These are phyloP conservation scores for Sporothrix luriei DNA, from an alignment of 2,329 filamentous ascomycete species.

Conservation along the genomic window DNA sequence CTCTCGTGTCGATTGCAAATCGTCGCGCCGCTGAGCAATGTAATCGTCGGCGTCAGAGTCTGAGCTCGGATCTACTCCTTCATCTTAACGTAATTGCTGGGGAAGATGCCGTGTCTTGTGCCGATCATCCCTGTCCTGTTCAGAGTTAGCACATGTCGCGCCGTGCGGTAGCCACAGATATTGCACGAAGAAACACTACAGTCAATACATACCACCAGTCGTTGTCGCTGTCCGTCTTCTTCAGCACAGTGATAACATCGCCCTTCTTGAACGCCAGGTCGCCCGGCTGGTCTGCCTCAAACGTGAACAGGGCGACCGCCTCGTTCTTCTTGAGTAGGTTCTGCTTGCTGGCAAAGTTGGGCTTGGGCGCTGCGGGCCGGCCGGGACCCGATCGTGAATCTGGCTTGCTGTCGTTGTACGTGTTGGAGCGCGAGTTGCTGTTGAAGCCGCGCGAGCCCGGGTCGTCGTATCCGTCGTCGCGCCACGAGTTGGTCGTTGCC, in stretches of 20 bases:
- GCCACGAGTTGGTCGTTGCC: slow-evolving; percentile 60
- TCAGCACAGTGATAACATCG: slow-evolving; percentile 90
- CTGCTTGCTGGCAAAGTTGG: slow-evolving; percentile 69
- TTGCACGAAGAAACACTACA: too few species aligned
- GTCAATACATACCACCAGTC: slow-evolving; percentile 79
- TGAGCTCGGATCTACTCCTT: slow-evolving; percentile 47
- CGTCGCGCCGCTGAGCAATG: background rate
- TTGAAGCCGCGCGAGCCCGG: slow-evolving; percentile 40
- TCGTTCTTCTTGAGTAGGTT: slow-evolving; percentile 69
- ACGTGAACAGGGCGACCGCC: slow-evolving; percentile 87
- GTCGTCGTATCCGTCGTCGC: slow-evolving; percentile 74
- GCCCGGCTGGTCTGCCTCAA: slow-evolving; percentile 89
- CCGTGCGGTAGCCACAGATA: too few species aligned
- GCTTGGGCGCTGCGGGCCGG: slow-evolving; percentile 85
- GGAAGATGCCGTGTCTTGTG: slow-evolving; percentile 85
- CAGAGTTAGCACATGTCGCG: slow-evolving; percentile 27
- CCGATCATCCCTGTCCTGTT: slow-evolving; percentile 84
- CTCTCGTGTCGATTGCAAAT: background rate
- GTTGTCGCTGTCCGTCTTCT: slow-evolving; percentile 89
- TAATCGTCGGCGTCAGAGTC: background rate
- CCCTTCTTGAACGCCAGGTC: slow-evolving; percentile 97
- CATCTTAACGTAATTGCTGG: slow-evolving; percentile 76
- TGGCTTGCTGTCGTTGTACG: slow-evolving; percentile 49
- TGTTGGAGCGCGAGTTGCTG: slow-evolving; percentile 55
- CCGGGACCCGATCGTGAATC: slow-evolving; percentile 61